phyloP scores from a whole-genome alignment of 2,329 filamentous ascomycete genomes.

The Botryotinia narcissicola region DNA sequence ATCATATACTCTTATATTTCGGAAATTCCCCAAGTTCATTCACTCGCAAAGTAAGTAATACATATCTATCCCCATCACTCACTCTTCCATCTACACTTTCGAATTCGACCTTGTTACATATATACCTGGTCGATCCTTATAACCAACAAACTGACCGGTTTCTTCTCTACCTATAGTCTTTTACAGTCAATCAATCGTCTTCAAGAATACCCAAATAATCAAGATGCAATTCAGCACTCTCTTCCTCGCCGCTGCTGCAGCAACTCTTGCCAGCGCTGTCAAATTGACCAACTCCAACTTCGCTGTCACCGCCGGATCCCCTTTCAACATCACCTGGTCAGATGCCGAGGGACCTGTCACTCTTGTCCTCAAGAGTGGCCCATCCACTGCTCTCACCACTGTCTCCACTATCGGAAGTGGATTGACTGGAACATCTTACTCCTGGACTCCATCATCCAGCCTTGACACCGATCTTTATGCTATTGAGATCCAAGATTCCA shows the following conservation, averaged over 20 bases:
- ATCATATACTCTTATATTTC: background rate
- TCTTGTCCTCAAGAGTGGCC: conserved; percentile 34
- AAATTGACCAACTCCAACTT: conserved; percentile 34
- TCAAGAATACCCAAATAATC: background rate
- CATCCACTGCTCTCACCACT: conserved; percentile 27
- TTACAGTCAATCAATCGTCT: background rate
- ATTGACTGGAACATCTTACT: conserved; percentile 26
- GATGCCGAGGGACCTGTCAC: conserved; percentile 33
- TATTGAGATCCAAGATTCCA: conserved; percentile 32
- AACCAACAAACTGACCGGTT: background rate
- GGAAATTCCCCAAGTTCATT: background rate
- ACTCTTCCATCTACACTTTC: background rate
- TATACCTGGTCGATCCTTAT: background rate
- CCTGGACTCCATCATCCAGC: conserved; percentile 29
- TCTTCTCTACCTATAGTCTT: background rate
- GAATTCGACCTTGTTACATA: background rate
- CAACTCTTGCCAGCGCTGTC: conserved; percentile 28
- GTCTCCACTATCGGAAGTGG: conserved; percentile 35
- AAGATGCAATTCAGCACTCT: conserved; percentile 37
- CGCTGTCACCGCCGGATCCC: conserved; percentile 27
- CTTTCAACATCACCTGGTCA: conserved; percentile 35
- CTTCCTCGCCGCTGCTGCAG: conserved; percentile 30
- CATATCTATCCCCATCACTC: background rate
- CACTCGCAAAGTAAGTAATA: background rate
- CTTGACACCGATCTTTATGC: conserved; percentile 30